These are phyloP conservation scores for Penicillium corylophilum DNA, from an alignment of 2,329 filamentous ascomycete genomes.

Conservation along the genomic window DNA sequence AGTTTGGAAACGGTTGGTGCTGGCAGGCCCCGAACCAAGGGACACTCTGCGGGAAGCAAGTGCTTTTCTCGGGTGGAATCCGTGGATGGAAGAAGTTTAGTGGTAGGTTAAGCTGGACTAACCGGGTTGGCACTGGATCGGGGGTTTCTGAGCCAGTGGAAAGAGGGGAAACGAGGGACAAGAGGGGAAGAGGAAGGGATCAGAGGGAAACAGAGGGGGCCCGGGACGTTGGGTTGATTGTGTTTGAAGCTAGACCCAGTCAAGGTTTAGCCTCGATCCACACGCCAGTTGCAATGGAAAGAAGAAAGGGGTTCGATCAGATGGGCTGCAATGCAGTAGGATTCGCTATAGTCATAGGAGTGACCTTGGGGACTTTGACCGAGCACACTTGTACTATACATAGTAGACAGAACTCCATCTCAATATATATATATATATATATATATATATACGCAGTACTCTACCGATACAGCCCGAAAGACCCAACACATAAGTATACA, in stretches of 20 bases:
- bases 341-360: no score
- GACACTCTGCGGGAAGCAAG: constrained; percentile 17
- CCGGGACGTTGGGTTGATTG: constrained; percentile 18
- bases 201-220: background rate
- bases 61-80: constrained; percentile 16
- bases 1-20: constrained; percentile 18
- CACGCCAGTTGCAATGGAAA: background rate
- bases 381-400: no score
- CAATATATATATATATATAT: no score
- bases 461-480: no score
- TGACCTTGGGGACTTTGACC: no score
- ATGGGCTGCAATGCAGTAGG: background rate
- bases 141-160: constrained; percentile 4
- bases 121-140: background rate
- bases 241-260: constrained; percentile 25
- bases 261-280: constrained; percentile 16
- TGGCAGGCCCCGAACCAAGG: constrained; percentile 26
- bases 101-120: background rate
- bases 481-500: no score
- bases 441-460: no score
- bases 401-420: no score
- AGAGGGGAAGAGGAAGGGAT: background rate
- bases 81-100: constrained; percentile 9
- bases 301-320: background rate
- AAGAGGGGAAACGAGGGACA: background rate